Conservation (phyloP, 2,329 filamentous ascomycete genomes). For the Xenoacremonium recifei region DNA sequence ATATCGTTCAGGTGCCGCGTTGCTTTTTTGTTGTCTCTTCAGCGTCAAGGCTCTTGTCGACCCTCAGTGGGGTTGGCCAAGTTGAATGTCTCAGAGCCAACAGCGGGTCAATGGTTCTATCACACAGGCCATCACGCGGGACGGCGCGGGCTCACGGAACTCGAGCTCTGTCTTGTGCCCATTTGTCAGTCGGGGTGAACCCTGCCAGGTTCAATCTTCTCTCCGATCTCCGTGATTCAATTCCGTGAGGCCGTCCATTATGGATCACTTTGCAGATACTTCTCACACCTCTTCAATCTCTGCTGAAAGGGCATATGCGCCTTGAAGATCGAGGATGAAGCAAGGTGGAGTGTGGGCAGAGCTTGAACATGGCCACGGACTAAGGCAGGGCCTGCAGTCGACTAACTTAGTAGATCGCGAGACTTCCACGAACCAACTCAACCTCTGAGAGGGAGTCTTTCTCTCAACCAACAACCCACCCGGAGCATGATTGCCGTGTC, state of each 20-base stretch:
- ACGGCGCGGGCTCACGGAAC: slow-evolving; percentile 13
- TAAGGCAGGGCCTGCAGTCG: background rate
- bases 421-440: background rate
- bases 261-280: too few species aligned
- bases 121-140: slow-evolving; percentile 11
- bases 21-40: slow-evolving; percentile 21
- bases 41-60: slow-evolving; percentile 1
- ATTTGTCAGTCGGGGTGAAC: slow-evolving; percentile 4
- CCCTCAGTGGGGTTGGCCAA: too few species aligned
- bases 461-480: background rate
- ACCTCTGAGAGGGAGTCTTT: background rate
- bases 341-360: background rate
- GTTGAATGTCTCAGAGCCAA: too few species aligned
- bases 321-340: too few species aligned
- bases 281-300: too few species aligned
- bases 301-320: too few species aligned
- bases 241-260: too few species aligned
- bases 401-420: background rate
- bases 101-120: slow-evolving; percentile 7
- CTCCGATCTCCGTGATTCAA: too few species aligned
- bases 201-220: too few species aligned
- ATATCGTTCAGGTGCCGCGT: background rate
- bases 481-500: background rate
- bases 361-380: background rate
- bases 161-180: slow-evolving; percentile 4